Evolutionary conservation across 139 green algal genomes (phyloP), one percentile per base, ranked within the genome.

Genomic region (Chlamydomonas eustigma): DNA sequence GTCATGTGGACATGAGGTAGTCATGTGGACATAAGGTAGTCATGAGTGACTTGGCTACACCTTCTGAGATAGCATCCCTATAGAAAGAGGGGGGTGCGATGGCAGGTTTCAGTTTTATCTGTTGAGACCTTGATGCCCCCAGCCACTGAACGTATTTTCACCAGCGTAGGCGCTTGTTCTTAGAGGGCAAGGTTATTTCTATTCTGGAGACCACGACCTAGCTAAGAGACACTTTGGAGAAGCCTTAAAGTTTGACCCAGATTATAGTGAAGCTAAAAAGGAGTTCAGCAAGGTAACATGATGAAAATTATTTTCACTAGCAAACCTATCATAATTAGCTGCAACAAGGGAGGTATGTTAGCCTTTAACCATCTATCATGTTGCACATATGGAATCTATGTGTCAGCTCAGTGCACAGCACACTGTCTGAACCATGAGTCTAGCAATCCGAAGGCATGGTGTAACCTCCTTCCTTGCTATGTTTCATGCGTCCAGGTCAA

Each of bases 181-280:
- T 50, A 70, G 87, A 2, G 85, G 84, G 18, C 38, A 50, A 35
- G 82, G 84, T 25, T 92, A 92, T 82, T 88, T 88, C 52, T 86
- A 88, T 73, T 44, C 22, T 34, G 37, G 64, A 64, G 84, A 89
- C 50, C 81, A 87, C 66, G 84, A 89, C 63, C 50, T 89, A 75
- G 85, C 85, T 39, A 89, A 89, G 77, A 74, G 77, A 30, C 78
- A 86, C 74, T 86, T 82, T 51, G 81, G 81, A 1, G 87, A 92
- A 75, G 87, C 82, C 1, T 82, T 92, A n/a, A 90, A 89, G 76
- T 87, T 82, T 39, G 85, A 91, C 73, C 87, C 87, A 0, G 87
- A 92, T 44, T 76, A 86, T 76, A 33, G 32, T 6, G 50, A 39
- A 0, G 84, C 78, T 2, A 74, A 82, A 8, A 81, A 71, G 4